Percentiles rank a stretch among this genome's conserved stretches.
Evolutionary conservation across 2,329 filamentous ascomycete genomes (phyloP).

Genomic region (Huntiella moniliformis): DNA sequence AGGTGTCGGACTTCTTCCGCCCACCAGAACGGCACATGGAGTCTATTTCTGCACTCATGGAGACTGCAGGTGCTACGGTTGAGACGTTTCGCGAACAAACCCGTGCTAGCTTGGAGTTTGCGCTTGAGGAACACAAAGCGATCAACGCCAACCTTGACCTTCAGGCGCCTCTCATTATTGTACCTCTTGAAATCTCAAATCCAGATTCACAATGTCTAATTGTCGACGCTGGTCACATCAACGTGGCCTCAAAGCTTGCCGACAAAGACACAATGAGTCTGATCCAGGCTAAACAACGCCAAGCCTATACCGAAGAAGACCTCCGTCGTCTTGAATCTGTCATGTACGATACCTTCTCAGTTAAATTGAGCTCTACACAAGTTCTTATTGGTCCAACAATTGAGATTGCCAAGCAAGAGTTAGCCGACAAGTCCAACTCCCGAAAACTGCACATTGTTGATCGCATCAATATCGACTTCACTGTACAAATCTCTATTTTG

Average conservation of each 20-base stretch:
- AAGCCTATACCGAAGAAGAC: constrained; percentile 75
- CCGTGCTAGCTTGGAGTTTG: constrained; percentile 85
- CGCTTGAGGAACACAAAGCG: constrained; percentile 92
- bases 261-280: constrained; percentile 80
- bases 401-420: constrained; percentile 68
- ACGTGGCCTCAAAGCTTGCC: constrained; percentile 82
- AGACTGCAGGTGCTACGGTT: constrained; percentile 85
- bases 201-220: constrained; percentile 74
- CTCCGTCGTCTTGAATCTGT: constrained; percentile 71
- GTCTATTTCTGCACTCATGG: constrained; percentile 88
- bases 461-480: constrained; percentile 91
- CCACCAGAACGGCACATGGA: constrained; percentile 97
- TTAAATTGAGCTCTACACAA: constrained; percentile 88
- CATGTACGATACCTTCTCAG: constrained; percentile 93
- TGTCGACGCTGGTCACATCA: constrained; percentile 87
- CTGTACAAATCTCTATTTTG: constrained; percentile 91
- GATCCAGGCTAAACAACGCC: constrained; percentile 76
- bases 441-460: constrained; percentile 80
- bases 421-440: constrained; percentile 46
- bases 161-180: constrained; percentile 86
- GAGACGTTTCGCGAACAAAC: constrained; percentile 92
- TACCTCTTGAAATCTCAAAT: constrained; percentile 79
- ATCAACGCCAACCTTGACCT: constrained; percentile 92
- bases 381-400: constrained; percentile 89
- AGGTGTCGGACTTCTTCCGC: constrained; percentile 86